A percentile compares a stretch with the other conserved stretches of the same genome.
Conservation (phyloP, 2,329 filamentous ascomycete genomes). For the Pseudopyricularia javanii region DNA sequence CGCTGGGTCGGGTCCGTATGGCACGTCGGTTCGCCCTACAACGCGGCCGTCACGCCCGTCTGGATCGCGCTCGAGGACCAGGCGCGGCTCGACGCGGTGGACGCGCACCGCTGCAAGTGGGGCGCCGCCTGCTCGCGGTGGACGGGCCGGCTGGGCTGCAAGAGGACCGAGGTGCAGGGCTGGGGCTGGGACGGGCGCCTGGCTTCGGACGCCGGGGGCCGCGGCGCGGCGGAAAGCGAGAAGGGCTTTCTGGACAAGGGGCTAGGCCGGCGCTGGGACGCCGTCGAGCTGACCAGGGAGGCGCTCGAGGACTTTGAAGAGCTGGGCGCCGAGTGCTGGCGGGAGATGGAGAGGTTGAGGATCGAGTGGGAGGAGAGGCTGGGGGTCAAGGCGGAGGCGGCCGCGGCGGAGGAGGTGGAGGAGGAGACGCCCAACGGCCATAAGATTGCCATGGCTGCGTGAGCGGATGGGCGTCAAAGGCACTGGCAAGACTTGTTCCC, state of each 20-base stretch:
- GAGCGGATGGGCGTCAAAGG: too few species aligned
- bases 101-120: slow-evolving; percentile 61
- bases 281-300: slow-evolving; percentile 47
- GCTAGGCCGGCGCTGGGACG: slow-evolving; percentile 46
- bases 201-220: slow-evolving; percentile 23
- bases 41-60: slow-evolving; percentile 61
- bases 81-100: slow-evolving; percentile 43
- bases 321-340: slow-evolving; percentile 51
- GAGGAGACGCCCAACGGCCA: neutral
- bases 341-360: slow-evolving; percentile 59
- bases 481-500: too few species aligned
- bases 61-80: slow-evolving; percentile 66
- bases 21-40: slow-evolving; percentile 69
- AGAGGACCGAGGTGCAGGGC: slow-evolving; percentile 71
- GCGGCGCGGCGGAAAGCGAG: slow-evolving; percentile 27
- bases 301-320: slow-evolving; percentile 48
- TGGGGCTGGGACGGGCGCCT: slow-evolving; percentile 62
- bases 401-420: too few species aligned
- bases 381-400: neutral
- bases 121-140: slow-evolving; percentile 55
- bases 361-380: slow-evolving; percentile 47
- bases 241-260: slow-evolving; percentile 32
- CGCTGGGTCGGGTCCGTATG: slow-evolving; percentile 77
- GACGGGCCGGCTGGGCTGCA: slow-evolving; percentile 44
- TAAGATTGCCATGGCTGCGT: neutral